Evolutionary conservation across 257 asterid genomes (phyloP), one percentile per base, ranked within the genome.

Genomic region (Ocimum tenuiflorum): DNA sequence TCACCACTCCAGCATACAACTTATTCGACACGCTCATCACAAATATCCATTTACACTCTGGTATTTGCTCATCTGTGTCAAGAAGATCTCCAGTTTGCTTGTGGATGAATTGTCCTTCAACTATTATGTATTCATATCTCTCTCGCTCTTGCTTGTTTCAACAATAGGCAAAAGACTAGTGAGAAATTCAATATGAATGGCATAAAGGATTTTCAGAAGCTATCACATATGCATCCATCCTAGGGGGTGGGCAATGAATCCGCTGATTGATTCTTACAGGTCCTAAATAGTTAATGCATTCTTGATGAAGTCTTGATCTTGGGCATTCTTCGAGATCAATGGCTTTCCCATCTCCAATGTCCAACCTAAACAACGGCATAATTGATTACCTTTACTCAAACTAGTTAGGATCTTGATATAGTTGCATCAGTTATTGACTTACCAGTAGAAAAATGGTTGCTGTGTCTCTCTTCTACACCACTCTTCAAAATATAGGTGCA

Each of bases 361-460:
- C 97, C 82, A 92, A 74, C 99, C 99, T 92, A 82, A 50, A 72
- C 43, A 70, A 69, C 71, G 57, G 33, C 81, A 69, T 9, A 38
- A 65, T 69, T 56, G 76, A 75, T 72, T 51, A 22, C 43, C 63
- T 20, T 12, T 65, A n/a, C 36, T 35, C 33, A 8, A 11, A 17
- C 36, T 49, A 58, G 35, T 70, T 18, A 43, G 47, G 64, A 11
- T 56, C 86, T 88, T 96, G 8, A 95, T 9, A 3, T 39, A 73
- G 46, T 48, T 96, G 73, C 20, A 20, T 53, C 12, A 39, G 52
- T 62, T 14, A 92, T 96, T 15, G 85, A 84, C 73, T 81, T 70
- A 92, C 97, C 97, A 92, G 85, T 77, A 88, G 81, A 92, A 92
- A 72, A 92, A 92, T 46, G 96, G 97, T 68, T 91, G 98, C 20